These are phyloP conservation scores for Rhodotorula sp. DNA, from an alignment of 1,284 basidiomycete genomes.

Conservation along the genomic window DNA sequence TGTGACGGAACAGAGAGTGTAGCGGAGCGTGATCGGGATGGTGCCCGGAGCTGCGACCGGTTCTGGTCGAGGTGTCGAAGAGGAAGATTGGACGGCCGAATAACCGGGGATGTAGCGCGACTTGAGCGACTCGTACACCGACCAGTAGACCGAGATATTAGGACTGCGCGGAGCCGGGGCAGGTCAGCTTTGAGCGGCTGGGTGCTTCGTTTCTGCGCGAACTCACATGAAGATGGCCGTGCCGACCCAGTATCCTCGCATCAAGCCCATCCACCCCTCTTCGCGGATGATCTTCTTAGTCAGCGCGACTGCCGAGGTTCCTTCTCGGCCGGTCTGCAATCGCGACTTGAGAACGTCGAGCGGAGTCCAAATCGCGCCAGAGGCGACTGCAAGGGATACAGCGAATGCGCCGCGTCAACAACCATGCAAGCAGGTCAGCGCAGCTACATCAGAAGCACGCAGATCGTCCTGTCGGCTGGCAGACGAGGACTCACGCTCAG, in stretches of 20 bases:
- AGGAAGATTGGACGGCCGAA: constrained; percentile 11
- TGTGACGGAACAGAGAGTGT: constrained; percentile 40
- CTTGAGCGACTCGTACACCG: constrained; percentile 42
- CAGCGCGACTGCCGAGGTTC: constrained; percentile 36
- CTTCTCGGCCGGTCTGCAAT: constrained; percentile 41
- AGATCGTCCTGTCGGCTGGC: not conserved
- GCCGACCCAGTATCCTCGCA: constrained; percentile 26
- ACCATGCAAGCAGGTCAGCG: not conserved
- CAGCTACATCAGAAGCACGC: not conserved
- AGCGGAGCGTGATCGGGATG: constrained; percentile 35
- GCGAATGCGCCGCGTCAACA: not conserved
- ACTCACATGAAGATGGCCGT: constrained; percentile 13
- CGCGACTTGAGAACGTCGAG: constrained; percentile 43
- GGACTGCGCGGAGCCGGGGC: not conserved
- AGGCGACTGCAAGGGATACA: constrained; percentile 28
- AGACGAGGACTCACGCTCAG: constrained; percentile 35
- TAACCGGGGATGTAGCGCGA: constrained; percentile 41
- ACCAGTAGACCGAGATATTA: constrained; percentile 27
- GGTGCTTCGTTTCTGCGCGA: not conserved
- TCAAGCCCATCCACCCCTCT: constrained; percentile 39
- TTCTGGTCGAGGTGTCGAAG: not conserved
- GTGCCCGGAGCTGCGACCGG: not conserved
- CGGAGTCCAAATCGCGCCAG: constrained; percentile 43
- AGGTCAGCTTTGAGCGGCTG: no score
- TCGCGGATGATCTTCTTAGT: constrained; percentile 39